Base-by-base conservation (phyloP, 2,329 filamentous ascomycete genomes). In the Aschersonia sp. region DNA sequence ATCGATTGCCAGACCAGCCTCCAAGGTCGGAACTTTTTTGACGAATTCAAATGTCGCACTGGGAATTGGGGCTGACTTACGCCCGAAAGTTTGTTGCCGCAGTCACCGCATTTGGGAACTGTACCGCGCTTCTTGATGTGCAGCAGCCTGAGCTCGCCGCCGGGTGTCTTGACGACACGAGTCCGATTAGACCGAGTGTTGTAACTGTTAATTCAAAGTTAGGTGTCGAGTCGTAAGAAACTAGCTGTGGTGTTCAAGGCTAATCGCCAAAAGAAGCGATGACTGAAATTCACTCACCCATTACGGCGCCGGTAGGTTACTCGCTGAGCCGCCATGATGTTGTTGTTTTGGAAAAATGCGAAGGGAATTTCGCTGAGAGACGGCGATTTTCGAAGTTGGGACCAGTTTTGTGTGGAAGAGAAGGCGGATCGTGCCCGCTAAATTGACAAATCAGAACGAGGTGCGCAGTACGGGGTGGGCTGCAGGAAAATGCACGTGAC, bases 121-220 rank as follows among this genome's bases (percentile, higher is more conserved):
- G 89, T 94, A 63, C 89, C 92, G 71, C 84, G 86, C 88, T 98
- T 98, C 86, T 97, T 97, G 79, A 96, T 89, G 84, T 98, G 91
- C 63, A 97, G 85, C 69, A 95, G 84, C 71, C 92, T 84, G 66
- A 95, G 83, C 71, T 91, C 81, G 70, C 92, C 92, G 71, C 92
- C 94, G 60, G 94, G 92, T 60, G 92, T 98, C 82, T 92, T 92
- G 73, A 95, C 72, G 65, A 94, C 79, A 69, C 92, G 85, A 70
- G 92, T 91, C 74, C 89, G 88, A 85, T 98, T 96, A 71, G 87
- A 94, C 70, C 78, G 78, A 71, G 91, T 97, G 84, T 97, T 97
- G 86, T 97, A 98, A 69, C 87, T 92, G 43, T 10, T 40, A 30
- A 43, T 42, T 5, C 20, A 9, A n/a, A n/a, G 40, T 42, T n/a